Base-by-base conservation (phyloP, 2,329 filamentous ascomycete species). In the Dactylellina sp. region DNA sequence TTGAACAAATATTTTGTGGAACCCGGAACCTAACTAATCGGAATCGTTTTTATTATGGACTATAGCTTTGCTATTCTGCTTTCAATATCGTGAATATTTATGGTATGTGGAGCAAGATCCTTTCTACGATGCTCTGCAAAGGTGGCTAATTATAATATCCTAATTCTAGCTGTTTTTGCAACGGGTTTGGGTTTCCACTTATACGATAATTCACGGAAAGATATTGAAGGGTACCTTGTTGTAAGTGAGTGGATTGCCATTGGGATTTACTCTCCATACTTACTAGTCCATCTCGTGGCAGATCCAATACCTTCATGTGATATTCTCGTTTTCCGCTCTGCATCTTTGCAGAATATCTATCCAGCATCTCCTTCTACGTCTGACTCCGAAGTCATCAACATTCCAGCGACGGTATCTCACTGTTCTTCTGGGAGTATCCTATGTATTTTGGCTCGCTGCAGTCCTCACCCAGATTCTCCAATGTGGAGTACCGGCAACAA, bases 331-430 rank as follows among this genome's bases (percentile, higher is more conserved):
- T 39, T 71, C 59, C 4, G 65, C 65, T 25, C 50, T 71, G 2
- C 57, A 71, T 52, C 59, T 71, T 44, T 62, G 57, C 57, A 62
- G 65, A 56, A 71, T 71, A 25, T 71, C 65, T 12, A 63, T 71
- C 11, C 65, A 62, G 14, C 65, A 71, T 37, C 65, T 71, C 20
- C 65, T 71, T 2, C 65, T 71, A 24, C 65, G 65, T 14, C 40
- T 71, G 0, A 71, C 65, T n/a, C 56, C 65, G 3, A 57, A 55
- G 16, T 56, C 68, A 1, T 65, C 52, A 14, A 40, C 25, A 12
- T 60, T 65, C 16, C 66, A 72, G 22, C 50, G 50, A 2, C 42
- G 25, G 6, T 72, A 72, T 24, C 66, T 72, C n/a, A 12, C 18
- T 22, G 24, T 55, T 12, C 35, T 72, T 25, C 6, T 72, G 7